Percentiles rank a stretch among this genome's conserved stretches.
phyloP scores from a whole-genome alignment of 352 stramenopile genomes.

The Phytophthora citricola region DNA sequence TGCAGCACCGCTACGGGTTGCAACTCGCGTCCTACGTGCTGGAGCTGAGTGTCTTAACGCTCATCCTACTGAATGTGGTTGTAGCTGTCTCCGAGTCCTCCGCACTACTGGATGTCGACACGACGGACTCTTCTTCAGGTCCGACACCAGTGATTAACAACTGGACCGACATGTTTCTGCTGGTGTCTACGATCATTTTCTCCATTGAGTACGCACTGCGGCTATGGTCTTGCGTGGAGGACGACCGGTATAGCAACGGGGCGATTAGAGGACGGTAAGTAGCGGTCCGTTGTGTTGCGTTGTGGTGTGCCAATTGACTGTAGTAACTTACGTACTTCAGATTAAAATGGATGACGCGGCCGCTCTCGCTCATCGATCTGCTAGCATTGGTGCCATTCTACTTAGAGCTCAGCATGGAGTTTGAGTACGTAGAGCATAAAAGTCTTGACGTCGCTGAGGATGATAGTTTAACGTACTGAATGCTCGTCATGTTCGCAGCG shows the following conservation, averaged over 20 bases:
- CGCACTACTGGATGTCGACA: constrained; percentile 17
- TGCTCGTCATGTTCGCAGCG: constrained; percentile 7
- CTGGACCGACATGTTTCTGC: constrained; percentile 58
- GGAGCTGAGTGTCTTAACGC: constrained; percentile 55
- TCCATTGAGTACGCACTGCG: constrained; percentile 66
- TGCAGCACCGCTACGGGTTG: constrained; percentile 49
- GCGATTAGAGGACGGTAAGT: constrained; percentile 46
- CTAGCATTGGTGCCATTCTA: constrained; percentile 66
- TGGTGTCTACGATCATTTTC: constrained; percentile 66
- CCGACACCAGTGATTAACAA: constrained; percentile 17
- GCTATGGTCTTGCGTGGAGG: constrained; percentile 69
- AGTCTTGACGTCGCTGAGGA: background rate
- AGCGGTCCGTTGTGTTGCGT: background rate
- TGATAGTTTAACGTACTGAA: constrained; percentile 1
- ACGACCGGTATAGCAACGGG: constrained; percentile 50
- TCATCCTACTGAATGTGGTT: constrained; percentile 70
- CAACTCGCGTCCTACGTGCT: constrained; percentile 62
- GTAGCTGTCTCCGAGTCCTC: constrained; percentile 60
- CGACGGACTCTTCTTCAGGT: constrained; percentile 8
- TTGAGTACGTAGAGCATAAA: constrained; percentile 37
- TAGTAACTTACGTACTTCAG: constrained; percentile 26
- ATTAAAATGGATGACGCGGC: constrained; percentile 62
- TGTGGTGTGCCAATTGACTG: background rate
- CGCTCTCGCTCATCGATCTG: constrained; percentile 67
- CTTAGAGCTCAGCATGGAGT: constrained; percentile 59